Percentiles rank a stretch among this genome's conserved stretches.
Evolutionary conservation across 495 filamentous ascomycete species (phyloP).

Genomic region (Jackrogersella minutella): DNA sequence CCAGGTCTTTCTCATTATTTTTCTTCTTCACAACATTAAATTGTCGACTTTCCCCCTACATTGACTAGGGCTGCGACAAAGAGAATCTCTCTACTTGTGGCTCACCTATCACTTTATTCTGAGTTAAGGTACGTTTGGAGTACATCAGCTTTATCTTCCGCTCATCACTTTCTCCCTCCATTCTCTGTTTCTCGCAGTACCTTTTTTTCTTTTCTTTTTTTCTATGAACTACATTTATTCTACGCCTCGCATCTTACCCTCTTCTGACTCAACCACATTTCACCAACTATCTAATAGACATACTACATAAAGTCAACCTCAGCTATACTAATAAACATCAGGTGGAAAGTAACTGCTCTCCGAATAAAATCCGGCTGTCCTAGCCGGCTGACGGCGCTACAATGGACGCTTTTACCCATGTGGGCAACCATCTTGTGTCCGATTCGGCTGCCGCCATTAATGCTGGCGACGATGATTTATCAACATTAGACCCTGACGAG

Average conservation of each 20-base stretch:
- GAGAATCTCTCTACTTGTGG: background rate
- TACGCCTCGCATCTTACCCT: background rate
- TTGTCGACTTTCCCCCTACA: background rate
- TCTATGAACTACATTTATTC: too few relatives aligned
- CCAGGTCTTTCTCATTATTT: conserved; percentile 8
- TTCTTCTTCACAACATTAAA: conserved; percentile 1
- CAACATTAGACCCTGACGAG: conserved; percentile 77
- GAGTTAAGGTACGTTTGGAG: conserved; percentile 9
- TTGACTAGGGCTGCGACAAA: conserved; percentile 20
- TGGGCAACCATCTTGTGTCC: conserved; percentile 82
- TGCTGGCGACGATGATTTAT: conserved; percentile 70
- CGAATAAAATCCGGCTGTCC: conserved; percentile 27
- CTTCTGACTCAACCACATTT: background rate
- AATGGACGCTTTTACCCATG: conserved; percentile 88
- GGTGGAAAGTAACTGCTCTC: conserved; percentile 18
- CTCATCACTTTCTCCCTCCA: background rate
- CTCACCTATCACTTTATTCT: background rate
- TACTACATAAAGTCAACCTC: background rate
- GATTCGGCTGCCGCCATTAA: conserved; percentile 78
- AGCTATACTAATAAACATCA: conserved; percentile 9
- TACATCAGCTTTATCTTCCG: background rate
- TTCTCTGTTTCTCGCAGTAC: background rate
- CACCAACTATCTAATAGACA: background rate
- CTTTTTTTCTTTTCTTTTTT: too few relatives aligned
- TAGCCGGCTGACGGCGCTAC: conserved; percentile 37